phyloP scores from a whole-genome alignment of 495 filamentous ascomycete species.

The Hypoxylon lienhwacheense region DNA sequence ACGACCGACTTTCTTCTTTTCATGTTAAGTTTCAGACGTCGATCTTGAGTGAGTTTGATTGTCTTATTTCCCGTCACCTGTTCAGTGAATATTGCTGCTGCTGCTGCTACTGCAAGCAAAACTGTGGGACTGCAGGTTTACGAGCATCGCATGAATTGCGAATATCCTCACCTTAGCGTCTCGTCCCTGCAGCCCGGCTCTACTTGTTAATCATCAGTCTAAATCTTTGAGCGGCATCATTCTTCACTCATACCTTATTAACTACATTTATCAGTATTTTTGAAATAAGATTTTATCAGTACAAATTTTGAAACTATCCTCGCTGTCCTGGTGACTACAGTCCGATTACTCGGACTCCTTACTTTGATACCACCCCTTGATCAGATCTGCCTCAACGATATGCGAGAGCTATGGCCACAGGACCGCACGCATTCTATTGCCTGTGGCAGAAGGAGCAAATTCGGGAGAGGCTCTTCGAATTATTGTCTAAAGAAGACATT shows the following conservation, averaged over 20 bases:
- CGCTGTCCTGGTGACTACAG: slow-evolving; percentile 19
- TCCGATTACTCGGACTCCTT: slow-evolving; percentile 8
- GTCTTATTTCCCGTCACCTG: too few relatives aligned
- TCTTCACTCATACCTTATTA: background rate
- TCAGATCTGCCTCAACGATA: slow-evolving; percentile 40
- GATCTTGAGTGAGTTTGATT: slow-evolving; percentile 22
- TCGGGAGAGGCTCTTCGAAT: slow-evolving; percentile 53
- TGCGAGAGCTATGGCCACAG: slow-evolving; percentile 53
- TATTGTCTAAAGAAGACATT: slow-evolving; percentile 53
- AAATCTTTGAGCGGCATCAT: background rate
- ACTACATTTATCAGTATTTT: slow-evolving; percentile 13
- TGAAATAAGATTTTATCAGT: slow-evolving; percentile 16
- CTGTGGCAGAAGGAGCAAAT: slow-evolving; percentile 57
- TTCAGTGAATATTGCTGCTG: slow-evolving; percentile 9
- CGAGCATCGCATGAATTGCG: slow-evolving; percentile 35
- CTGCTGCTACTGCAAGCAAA: slow-evolving; percentile 19
- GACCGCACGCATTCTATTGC: slow-evolving; percentile 52
- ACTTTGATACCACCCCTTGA: slow-evolving; percentile 13
- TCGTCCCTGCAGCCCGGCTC: slow-evolving; percentile 14
- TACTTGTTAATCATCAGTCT: background rate
- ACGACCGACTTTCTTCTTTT: slow-evolving; percentile 30
- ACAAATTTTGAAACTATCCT: slow-evolving; percentile 5
- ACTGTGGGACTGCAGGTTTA: slow-evolving; percentile 26
- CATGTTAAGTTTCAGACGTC: slow-evolving; percentile 28
- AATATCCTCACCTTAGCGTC: slow-evolving; percentile 40